Conservation (phyloP, 2,329 filamentous ascomycete species). For the Aspergillus tanneri region DNA sequence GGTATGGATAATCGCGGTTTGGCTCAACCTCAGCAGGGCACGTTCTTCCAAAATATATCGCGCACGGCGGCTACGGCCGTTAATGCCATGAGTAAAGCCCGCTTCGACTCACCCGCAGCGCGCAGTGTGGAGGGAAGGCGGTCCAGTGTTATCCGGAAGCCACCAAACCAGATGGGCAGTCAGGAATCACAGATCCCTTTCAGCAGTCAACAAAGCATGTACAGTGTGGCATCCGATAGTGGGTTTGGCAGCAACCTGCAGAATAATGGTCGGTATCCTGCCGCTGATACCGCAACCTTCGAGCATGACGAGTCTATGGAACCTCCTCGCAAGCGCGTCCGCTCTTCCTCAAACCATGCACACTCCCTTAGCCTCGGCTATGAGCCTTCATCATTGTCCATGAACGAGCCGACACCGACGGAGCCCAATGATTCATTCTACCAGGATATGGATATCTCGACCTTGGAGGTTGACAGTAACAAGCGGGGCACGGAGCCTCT, state of each 20-base stretch:
- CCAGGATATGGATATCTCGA: constrained; percentile 39
- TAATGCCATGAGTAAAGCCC: constrained; percentile 92
- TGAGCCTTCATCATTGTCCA: constrained; percentile 35
- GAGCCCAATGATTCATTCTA: constrained; percentile 50
- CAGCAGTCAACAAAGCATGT: constrained; percentile 77
- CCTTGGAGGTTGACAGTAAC: constrained; percentile 30
- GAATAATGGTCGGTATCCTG: constrained; percentile 44
- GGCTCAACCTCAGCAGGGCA: constrained; percentile 66
- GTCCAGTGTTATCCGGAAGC: constrained; percentile 68
- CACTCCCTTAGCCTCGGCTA: constrained; percentile 37
- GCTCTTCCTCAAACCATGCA: constrained; percentile 54
- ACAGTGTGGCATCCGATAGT: constrained; percentile 70
- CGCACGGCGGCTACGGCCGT: constrained; percentile 89
- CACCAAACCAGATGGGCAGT: constrained; percentile 61
- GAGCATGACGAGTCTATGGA: constrained; percentile 62
- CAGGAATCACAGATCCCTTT: constrained; percentile 65
- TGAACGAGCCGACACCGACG: constrained; percentile 45
- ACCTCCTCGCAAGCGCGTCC: constrained; percentile 76
- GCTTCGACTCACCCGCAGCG: constrained; percentile 82
- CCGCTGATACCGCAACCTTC: constrained; percentile 46
- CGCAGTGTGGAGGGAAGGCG: constrained; percentile 63
- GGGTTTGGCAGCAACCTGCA: constrained; percentile 67
- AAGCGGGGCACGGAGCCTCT: constrained; percentile 42
- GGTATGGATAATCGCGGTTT: constrained; percentile 67
- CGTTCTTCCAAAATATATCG: constrained; percentile 97